phyloP scores from a whole-genome alignment of 2,329 filamentous ascomycete species.

The Xylaria sp. region DNA sequence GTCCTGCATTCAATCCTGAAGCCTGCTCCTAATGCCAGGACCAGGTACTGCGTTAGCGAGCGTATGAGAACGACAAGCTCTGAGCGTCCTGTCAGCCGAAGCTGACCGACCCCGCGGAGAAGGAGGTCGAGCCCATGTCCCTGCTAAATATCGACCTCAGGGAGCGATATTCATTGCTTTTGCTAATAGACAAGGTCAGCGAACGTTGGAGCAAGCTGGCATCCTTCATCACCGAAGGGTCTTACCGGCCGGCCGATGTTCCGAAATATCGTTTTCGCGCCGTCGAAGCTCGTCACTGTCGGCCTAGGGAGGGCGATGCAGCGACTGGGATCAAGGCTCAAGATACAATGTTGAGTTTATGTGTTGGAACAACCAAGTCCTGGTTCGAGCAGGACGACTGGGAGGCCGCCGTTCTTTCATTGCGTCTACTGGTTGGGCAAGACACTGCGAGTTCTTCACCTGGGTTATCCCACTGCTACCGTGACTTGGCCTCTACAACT shows the following conservation, averaged over 20 bases:
- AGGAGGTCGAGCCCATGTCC: background rate
- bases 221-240: background rate
- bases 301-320: background rate
- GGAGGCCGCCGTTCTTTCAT: background rate
- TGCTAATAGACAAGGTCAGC: background rate
- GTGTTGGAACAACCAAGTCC: background rate
- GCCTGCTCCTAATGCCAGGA: background rate
- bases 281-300: background rate
- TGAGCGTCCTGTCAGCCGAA: constrained; percentile 11
- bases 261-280: background rate
- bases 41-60: background rate
- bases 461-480: background rate
- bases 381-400: background rate
- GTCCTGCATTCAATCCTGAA: background rate
- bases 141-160: background rate
- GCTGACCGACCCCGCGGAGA: background rate
- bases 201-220: background rate
- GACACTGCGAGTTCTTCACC: background rate
- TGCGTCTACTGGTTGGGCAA: background rate
- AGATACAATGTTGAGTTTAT: background rate
- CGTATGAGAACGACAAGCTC: background rate
- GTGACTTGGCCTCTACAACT: background rate
- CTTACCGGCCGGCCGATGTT: background rate
- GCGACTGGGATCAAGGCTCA: background rate
- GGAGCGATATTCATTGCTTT: background rate